These are phyloP conservation scores for Metschnikowia amazonensis DNA, from an alignment of 805 yeast species.

Conservation along the genomic window DNA sequence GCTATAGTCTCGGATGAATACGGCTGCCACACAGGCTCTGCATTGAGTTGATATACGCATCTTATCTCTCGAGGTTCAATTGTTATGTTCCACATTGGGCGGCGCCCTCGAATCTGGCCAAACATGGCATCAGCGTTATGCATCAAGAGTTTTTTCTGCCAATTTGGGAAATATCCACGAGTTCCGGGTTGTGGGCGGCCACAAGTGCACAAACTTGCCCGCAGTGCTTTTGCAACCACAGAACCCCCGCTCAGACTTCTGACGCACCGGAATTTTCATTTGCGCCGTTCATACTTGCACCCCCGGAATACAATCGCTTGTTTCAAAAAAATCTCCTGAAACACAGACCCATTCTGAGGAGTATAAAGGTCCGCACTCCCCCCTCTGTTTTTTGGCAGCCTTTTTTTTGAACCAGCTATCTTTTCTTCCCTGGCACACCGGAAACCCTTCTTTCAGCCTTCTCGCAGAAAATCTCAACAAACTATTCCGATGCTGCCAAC, in stretches of 20 bases:
- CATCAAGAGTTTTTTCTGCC: not conserved
- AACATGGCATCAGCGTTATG: not conserved
- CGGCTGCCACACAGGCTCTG: not conserved
- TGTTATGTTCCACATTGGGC: not conserved
- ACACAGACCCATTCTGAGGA: not conserved
- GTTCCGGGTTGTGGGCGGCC: not conserved
- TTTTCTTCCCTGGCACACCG: not conserved
- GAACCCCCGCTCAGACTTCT: not conserved
- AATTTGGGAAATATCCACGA: not conserved
- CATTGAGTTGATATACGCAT: constrained; percentile 2
- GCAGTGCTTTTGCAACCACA: constrained; percentile 5
- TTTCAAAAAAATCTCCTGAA: not conserved
- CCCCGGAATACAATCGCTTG: not conserved
- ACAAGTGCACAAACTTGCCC: not conserved
- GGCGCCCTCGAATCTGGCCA: not conserved
- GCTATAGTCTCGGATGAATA: not conserved
- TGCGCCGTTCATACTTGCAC: not conserved
- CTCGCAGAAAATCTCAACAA: not conserved
- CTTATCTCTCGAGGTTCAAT: not conserved
- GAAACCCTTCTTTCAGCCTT: not conserved
- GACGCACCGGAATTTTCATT: not conserved
- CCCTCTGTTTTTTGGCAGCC: not conserved
- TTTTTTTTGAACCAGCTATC: not conserved
- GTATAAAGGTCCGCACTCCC: not conserved
- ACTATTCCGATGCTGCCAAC: not conserved